phyloP scores from a whole-genome alignment of 2,329 filamentous ascomycete genomes.

The Trichoderma aggressivum region DNA sequence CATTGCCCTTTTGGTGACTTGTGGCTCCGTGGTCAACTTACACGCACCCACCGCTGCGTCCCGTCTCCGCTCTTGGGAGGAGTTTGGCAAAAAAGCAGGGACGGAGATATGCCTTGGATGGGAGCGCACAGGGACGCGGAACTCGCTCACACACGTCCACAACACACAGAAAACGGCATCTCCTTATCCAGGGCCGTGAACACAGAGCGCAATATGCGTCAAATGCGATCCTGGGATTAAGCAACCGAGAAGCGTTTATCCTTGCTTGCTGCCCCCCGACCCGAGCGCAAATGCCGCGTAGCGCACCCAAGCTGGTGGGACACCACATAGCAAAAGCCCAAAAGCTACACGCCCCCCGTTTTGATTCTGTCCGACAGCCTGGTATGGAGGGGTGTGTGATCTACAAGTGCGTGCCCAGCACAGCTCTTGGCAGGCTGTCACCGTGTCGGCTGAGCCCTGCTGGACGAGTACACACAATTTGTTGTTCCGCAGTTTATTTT shows the following conservation, averaged over 20 bases:
- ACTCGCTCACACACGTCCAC: neutral
- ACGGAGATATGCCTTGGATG: neutral
- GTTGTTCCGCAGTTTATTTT: neutral
- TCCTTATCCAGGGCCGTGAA: neutral
- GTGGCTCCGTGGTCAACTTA: neutral
- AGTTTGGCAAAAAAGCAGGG: neutral
- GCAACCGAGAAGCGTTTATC: neutral
- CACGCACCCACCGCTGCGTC: neutral
- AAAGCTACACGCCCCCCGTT: constrained; percentile 1
- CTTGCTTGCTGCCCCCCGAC: neutral
- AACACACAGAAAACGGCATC: neutral
- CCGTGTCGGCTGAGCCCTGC: neutral
- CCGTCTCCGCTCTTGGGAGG: neutral
- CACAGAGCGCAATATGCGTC: neutral
- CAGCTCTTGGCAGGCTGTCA: neutral
- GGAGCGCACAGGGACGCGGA: neutral
- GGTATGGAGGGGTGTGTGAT: neutral
- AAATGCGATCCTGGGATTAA: neutral
- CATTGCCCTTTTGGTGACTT: neutral
- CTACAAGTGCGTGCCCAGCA: neutral
- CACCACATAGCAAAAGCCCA: neutral
- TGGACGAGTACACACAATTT: neutral
- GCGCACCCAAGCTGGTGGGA: constrained; percentile 1
- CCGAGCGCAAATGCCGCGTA: constrained; percentile 10
- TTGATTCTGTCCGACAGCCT: neutral